phyloP scores from a whole-genome alignment of 1,284 basidiomycete species.

The Takashimella koratensis region DNA sequence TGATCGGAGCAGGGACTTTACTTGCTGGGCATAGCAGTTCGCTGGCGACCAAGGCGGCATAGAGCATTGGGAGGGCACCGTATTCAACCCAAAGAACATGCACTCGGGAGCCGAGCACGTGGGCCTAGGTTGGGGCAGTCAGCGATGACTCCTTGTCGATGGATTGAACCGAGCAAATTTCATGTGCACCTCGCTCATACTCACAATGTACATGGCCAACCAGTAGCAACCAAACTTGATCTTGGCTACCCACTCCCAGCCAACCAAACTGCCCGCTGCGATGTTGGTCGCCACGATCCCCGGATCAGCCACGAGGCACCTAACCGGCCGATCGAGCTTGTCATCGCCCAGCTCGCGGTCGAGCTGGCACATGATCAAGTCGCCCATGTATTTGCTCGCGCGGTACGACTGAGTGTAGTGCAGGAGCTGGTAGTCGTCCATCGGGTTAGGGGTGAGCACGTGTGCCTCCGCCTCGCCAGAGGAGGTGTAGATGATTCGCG shows the following conservation, averaged over 20 bases:
- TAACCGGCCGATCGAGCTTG: slow-evolving; percentile 46
- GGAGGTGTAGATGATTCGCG: slow-evolving; percentile 76
- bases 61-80: slow-evolving; percentile 36
- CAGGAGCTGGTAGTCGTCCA: slow-evolving; percentile 67
- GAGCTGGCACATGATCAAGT: slow-evolving; percentile 63
- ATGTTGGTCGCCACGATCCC: slow-evolving; percentile 71
- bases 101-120: slow-evolving; percentile 37
- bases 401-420: slow-evolving; percentile 65
- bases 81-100: slow-evolving; percentile 36
- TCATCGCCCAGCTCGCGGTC: slow-evolving; percentile 50
- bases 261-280: slow-evolving; percentile 35
- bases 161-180: no score
- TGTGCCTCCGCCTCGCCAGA: slow-evolving; percentile 62
- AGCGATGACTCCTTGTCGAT: neutral
- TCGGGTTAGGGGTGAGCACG: slow-evolving; percentile 54
- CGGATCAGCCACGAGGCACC: slow-evolving; percentile 69
- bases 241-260: slow-evolving; percentile 52
- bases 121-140: slow-evolving; percentile 13
- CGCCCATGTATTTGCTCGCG: slow-evolving; percentile 73
- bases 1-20: slow-evolving; percentile 31
- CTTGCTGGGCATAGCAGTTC: slow-evolving; percentile 23
- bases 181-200: no score
- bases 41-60: slow-evolving; percentile 34
- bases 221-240: slow-evolving; percentile 58
- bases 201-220: slow-evolving; percentile 64